phyloP scores from a whole-genome alignment of 495 filamentous ascomycete species.

The Schizothecium vesticola region DNA sequence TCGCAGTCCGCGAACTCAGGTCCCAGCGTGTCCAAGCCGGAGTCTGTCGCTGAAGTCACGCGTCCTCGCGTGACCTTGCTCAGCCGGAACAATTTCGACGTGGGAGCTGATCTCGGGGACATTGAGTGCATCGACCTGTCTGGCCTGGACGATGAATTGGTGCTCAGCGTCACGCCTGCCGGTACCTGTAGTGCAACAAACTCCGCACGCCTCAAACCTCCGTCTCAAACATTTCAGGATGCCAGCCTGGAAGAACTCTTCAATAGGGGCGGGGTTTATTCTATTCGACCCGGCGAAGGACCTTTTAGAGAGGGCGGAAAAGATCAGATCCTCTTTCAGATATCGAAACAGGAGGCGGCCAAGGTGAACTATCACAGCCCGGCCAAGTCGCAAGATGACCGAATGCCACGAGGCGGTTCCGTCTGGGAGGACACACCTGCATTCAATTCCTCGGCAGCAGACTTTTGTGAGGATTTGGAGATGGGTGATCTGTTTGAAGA shows the following conservation, averaged over 20 bases:
- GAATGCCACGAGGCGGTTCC: background rate
- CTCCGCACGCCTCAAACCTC: background rate
- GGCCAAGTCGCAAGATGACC: background rate
- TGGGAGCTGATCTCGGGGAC: constrained; percentile 14
- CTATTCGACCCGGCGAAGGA: background rate
- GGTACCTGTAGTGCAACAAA: background rate
- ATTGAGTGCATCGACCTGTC: constrained; percentile 38
- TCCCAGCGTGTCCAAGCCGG: background rate
- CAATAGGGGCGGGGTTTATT: background rate
- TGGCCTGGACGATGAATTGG: constrained; percentile 11
- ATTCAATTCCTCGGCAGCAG: background rate
- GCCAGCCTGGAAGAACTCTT: background rate
- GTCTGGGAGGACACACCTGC: background rate
- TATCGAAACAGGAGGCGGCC: background rate
- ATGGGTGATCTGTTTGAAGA: background rate
- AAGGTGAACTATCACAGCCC: background rate
- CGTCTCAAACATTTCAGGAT: background rate
- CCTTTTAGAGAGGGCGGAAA: background rate
- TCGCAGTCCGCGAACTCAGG: background rate
- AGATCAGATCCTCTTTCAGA: background rate
- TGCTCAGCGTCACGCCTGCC: background rate
- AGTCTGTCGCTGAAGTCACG: background rate
- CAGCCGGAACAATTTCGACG: background rate
- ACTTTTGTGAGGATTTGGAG: background rate
- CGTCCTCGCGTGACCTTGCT: background rate